Evolutionary conservation across 495 filamentous ascomycete species (phyloP), one percentile per base, ranked within the genome.

Genomic region (Penicillium mononematosum): DNA sequence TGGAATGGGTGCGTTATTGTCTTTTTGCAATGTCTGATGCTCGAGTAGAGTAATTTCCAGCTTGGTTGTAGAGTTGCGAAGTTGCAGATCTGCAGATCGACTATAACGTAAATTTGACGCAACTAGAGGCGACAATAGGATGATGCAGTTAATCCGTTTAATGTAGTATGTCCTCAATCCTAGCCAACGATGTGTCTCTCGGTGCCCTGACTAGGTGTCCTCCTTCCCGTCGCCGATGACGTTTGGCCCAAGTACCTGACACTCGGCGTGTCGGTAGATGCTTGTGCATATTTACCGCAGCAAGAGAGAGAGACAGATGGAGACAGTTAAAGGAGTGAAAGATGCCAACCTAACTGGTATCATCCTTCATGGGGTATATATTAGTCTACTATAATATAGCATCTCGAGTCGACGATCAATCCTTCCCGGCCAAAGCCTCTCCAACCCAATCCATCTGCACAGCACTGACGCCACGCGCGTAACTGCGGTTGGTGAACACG

Each of bases 401-500:
- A 50, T 56, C 32, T 52, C 11, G 5, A 58, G 29, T 32, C 50
- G 12, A 17, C 16, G 11, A 34, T 39, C 24, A 55, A 39, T 55
- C 32, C 31, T 62, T 63, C 17, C 73, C 71, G 24, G 74, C 81
- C 66, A 91, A 66, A 3, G 82, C 83, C 58, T 92, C 88, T 6
- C 81, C 81, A 27, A 97, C 82, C 95, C 94, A 98, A 59, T 88
- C 81, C 64, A 92, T 85, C 76, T 96, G 88, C 34, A 97, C 85
- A 3, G 83, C 85, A 71, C 88, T 95, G 47, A 97, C 93, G 38
- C 88, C 87, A 67, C 91, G 87, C 14, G 89, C 95, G 74, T 95
- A 99, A 63, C 87, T 92, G 68, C 87, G 90, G 50, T 87, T 89
- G 8, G 95, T 99, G 68, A 89, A 98, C 2, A 99, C 92, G 71